Evolutionary conservation across 148 eudicot species (phyloP), one percentile per base, ranked within the genome.

Genomic region (Rhododendron molle): DNA sequence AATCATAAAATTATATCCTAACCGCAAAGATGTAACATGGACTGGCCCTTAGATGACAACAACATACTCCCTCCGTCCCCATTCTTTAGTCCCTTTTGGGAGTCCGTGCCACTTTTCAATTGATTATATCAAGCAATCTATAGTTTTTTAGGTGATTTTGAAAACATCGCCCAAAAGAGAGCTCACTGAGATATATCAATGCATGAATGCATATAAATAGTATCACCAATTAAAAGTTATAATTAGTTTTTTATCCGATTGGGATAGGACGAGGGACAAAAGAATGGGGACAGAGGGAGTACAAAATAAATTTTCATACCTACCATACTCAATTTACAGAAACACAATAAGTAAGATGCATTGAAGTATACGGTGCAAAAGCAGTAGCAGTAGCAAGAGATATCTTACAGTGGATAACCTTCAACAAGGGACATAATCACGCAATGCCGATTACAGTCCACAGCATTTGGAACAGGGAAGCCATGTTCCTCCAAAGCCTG

Each of bases 381-480:
- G 71, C 47, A 56, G 11, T 26, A 52, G 58, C 47, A 56, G 7
- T 34, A n/a, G 16, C 11, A 82, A 83, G 80, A 34, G 86, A 85
- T 82, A 20, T 83, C 98, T 91, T 93, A 96, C 98, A 97, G 98
- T 62, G 99, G 98, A 89, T 93, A 97, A 81, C 98, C 99, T 88
- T 90, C 93, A 87, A 97, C 91, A 83, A 95, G 98, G 30, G 98
- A 95, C 99, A 97, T 97, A 85, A 97, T 67, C 86, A 97, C 97
- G 87, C 99, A 97, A 91, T 97, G 98, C 11, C 99, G 88, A 90
- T 94, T 97, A 90, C 99, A 95, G 83, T 93, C 98, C 88, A 97
- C 93, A n/a, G 99, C 98, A 85, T 93, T 87, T 80, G 99, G 99
- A 81, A 97, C 98, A 21, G 99, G 98, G 84, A 95, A 95, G 81